These are phyloP conservation scores for Histomonas meleagridis DNA, from an alignment of 208 protist genomes.

Conservation along the genomic window DNA sequence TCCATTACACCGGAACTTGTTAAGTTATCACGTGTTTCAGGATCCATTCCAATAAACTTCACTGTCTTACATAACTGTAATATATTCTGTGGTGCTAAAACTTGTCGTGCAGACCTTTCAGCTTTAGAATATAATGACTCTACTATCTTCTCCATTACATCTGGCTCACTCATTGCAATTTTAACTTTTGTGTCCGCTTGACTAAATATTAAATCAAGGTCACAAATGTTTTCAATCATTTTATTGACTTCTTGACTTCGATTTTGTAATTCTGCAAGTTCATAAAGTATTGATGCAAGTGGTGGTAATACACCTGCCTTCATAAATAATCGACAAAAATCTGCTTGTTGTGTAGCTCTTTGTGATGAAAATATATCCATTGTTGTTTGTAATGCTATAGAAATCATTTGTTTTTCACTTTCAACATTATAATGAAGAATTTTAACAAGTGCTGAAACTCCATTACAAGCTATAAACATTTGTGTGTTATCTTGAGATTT, in stretches of 20 bases:
- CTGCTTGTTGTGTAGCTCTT: neutral
- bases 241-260: neutral
- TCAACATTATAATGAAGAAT: neutral
- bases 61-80: neutral
- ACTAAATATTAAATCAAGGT: neutral
- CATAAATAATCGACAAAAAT: conserved; percentile 21
- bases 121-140: neutral
- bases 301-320: neutral
- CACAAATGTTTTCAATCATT: neutral
- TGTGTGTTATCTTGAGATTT: neutral
- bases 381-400: neutral
- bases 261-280: too few relatives aligned
- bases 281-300: neutral
- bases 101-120: neutral
- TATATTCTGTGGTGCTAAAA: neutral
- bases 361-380: neutral
- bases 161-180: neutral
- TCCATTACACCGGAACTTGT: neutral
- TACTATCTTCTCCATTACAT: conserved; percentile 1
- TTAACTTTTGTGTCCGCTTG: conserved; percentile 25
- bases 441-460: neutral
- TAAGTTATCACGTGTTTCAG: neutral
- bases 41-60: neutral
- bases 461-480: conserved; percentile 30
- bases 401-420: neutral